phyloP scores from a whole-genome alignment of 2,329 filamentous ascomycete genomes.

The Tolypocladium amazonense region DNA sequence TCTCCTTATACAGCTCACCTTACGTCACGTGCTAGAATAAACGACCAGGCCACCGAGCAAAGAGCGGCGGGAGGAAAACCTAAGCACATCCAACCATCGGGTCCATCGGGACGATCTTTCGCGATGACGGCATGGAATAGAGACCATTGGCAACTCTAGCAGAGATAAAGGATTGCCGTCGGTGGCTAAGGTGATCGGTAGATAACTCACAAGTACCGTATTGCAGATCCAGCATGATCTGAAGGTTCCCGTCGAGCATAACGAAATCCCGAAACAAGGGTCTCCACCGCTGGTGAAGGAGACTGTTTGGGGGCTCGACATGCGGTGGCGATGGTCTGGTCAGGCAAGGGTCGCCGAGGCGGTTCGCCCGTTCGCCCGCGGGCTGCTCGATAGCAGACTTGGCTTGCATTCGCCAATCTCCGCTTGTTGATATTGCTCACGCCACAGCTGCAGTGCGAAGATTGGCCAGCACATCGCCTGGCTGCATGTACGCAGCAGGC shows the following conservation, averaged over 20 bases:
- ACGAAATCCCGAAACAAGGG: neutral
- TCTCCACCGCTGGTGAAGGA: neutral
- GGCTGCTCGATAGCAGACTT: neutral
- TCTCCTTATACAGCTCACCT: neutral
- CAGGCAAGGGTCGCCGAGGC: neutral
- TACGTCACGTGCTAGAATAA: neutral
- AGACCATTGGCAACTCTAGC: neutral
- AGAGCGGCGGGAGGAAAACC: neutral
- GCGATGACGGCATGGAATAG: neutral
- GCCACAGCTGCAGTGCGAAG: neutral
- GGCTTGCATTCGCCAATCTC: conserved; percentile 1
- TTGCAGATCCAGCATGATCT: neutral
- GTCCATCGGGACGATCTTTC: neutral
- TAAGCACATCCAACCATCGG: neutral
- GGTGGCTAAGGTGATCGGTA: neutral
- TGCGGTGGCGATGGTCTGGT: neutral
- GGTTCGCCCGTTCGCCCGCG: neutral
- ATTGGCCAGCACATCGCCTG: conserved; percentile 1
- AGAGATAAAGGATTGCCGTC: neutral
- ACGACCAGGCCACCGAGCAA: neutral
- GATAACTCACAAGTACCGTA: conserved; percentile 3
- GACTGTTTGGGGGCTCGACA: neutral
- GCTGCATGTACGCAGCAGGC: neutral
- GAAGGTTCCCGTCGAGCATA: neutral
- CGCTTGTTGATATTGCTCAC: neutral